Evolutionary conservation across 768 basidiomycete genomes (phyloP).

Genomic region (Serendipita sp.): DNA sequence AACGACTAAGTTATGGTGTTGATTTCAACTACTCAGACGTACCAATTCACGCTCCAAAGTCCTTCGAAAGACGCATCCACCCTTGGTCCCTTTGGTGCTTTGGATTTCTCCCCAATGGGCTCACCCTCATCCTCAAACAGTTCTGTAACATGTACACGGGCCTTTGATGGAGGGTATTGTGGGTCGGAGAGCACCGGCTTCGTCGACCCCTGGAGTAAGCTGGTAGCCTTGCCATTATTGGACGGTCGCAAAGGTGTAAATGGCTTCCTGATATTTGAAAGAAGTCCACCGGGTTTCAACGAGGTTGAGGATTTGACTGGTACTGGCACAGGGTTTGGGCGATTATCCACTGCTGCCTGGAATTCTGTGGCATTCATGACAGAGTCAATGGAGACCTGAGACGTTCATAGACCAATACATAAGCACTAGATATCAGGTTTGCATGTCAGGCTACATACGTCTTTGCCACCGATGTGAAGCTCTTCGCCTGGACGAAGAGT

Average conservation of each 20-base stretch:
- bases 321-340: background rate
- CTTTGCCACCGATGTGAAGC: conserved; percentile 17
- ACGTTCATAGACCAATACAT: background rate
- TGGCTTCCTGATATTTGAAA: background rate
- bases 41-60: conserved; percentile 11
- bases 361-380: conserved; percentile 5
- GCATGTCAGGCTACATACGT: conserved; percentile 7
- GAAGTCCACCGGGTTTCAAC: background rate
- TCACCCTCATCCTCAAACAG: background rate
- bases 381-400: conserved; percentile 12
- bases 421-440: background rate
- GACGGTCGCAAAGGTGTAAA: background rate
- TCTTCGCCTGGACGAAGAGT: conserved; percentile 12
- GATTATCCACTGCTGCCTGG: background rate
- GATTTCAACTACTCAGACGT: background rate
- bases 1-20: background rate
- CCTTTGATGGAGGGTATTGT: conserved; percentile 4
- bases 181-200: background rate
- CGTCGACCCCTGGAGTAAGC: background rate
- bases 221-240: background rate
- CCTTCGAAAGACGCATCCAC: background rate
- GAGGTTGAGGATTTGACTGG: background rate
- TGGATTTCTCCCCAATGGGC: background rate
- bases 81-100: background rate
- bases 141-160: background rate